These are phyloP conservation scores for Clarireedia homoeocarpa DNA, from an alignment of 2,329 filamentous ascomycete species.

Conservation along the genomic window DNA sequence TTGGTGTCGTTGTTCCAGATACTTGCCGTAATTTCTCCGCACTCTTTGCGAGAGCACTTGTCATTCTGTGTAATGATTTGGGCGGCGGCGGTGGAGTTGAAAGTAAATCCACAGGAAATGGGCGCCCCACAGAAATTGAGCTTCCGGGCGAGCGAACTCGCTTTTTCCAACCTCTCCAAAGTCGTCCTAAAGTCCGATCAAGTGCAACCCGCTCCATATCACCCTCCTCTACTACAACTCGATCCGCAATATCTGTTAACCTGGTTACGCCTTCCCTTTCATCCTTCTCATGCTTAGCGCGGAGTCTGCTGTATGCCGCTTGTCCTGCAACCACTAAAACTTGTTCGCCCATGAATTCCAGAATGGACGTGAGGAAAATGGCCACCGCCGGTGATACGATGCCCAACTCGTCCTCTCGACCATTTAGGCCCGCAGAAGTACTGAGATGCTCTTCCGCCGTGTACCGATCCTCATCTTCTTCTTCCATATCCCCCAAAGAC, in stretches of 20 bases:
- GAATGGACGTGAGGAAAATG: slow-evolving; percentile 90
- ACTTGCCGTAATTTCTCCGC: slow-evolving; percentile 15
- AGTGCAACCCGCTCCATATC: slow-evolving; percentile 92
- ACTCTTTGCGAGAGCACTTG: slow-evolving; percentile 32
- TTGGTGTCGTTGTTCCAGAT: slow-evolving; percentile 18
- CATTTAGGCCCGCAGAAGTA: slow-evolving; percentile 47
- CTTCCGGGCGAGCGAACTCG: slow-evolving; percentile 54
- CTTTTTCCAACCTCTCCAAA: slow-evolving; percentile 97
- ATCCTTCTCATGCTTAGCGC: slow-evolving; percentile 50
- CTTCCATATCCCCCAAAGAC: slow-evolving; percentile 90
- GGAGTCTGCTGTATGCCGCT: slow-evolving; percentile 65
- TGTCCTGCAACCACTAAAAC: slow-evolving; percentile 81
- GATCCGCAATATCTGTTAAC: slow-evolving; percentile 47
- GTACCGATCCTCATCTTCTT: slow-evolving; percentile 89
- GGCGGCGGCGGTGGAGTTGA: slow-evolving; percentile 18
- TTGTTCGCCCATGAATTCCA: slow-evolving; percentile 91
- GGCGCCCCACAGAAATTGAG: slow-evolving; percentile 37
- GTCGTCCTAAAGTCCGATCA: slow-evolving; percentile 75
- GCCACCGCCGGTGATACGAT: slow-evolving; percentile 83
- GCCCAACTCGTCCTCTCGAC: slow-evolving; percentile 40
- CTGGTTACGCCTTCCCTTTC: slow-evolving; percentile 42
- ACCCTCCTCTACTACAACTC: slow-evolving; percentile 75
- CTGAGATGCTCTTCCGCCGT: slow-evolving; percentile 71
- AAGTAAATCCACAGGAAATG: slow-evolving; percentile 42
- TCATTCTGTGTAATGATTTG: slow-evolving; percentile 22